phyloP scores from a whole-genome alignment of 2,329 filamentous ascomycete genomes.

The Lecanoromycetidae sp. region DNA sequence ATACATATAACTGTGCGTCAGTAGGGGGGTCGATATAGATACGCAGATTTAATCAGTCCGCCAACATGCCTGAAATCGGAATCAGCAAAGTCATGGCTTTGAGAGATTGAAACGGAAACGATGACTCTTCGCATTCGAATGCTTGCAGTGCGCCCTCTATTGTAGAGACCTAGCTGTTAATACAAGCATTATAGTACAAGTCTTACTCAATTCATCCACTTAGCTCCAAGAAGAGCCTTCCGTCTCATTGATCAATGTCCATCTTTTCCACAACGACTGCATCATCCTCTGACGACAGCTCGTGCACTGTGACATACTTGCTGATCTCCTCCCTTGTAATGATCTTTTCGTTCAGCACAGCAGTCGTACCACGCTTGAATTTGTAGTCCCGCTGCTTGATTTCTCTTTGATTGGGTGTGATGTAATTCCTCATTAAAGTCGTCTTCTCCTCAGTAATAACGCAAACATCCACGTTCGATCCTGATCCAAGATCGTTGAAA shows the following conservation, averaged over 20 bases:
- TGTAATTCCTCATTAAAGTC: conserved; percentile 80
- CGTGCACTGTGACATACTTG: conserved; percentile 86
- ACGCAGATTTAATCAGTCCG: too few relatives aligned
- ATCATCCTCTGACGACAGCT: conserved; percentile 59
- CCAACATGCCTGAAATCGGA: too few relatives aligned
- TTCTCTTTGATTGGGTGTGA: conserved; percentile 81
- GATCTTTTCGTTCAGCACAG: conserved; percentile 88
- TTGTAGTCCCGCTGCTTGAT: conserved; percentile 88
- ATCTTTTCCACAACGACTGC: conserved; percentile 49
- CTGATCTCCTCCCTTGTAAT: conserved; percentile 88
- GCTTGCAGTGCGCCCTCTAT: not conserved
- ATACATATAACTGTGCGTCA: too few relatives aligned
- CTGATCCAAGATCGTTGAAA: conserved; percentile 95
- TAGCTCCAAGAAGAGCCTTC: not conserved
- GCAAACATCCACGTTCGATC: conserved; percentile 93
- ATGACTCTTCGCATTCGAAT: not conserved
- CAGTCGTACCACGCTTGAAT: conserved; percentile 86
- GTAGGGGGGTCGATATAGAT: too few relatives aligned
- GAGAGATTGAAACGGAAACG: not conserved
- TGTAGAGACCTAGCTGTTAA: conserved; percentile 8
- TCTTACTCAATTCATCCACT: not conserved
- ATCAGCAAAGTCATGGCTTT: too few relatives aligned
- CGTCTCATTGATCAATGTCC: conserved; percentile 42
- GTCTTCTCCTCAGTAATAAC: conserved; percentile 95
- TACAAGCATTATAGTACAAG: conserved; percentile 14